phyloP scores from a whole-genome alignment of 768 basidiomycete genomes.

The Suillus ampliporus region DNA sequence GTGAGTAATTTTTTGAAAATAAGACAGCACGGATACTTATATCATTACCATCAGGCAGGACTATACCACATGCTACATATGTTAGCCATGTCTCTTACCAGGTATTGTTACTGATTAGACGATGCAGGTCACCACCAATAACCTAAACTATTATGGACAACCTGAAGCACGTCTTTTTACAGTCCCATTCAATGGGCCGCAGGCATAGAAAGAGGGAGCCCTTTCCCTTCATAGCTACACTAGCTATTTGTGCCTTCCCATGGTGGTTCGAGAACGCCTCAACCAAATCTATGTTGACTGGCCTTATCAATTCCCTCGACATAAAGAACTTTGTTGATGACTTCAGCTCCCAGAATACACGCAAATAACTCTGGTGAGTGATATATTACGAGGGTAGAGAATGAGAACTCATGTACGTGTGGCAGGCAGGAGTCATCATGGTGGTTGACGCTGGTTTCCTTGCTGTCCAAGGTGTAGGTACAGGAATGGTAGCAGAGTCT shows the following conservation, averaged over 20 bases:
- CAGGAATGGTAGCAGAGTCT: not conserved
- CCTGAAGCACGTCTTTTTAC: not conserved
- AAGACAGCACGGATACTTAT: not conserved
- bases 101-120: not conserved
- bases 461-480: conserved; percentile 2
- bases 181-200: not conserved
- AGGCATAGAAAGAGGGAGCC: not conserved
- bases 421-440: conserved; percentile 5
- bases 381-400: not conserved
- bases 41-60: not conserved
- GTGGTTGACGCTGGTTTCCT: not conserved
- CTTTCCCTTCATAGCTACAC: not conserved
- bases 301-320: not conserved
- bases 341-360: not conserved
- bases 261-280: not conserved
- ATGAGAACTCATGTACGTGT: not conserved
- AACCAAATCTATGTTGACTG: conserved; percentile 3
- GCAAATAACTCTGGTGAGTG: not conserved
- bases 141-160: conserved; percentile 3
- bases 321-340: not conserved
- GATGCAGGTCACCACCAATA: not conserved
- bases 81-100: not conserved
- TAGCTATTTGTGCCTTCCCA: not conserved
- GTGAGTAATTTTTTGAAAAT: not conserved
- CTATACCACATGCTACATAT: not conserved